These are phyloP conservation scores for Cornus florida DNA, from an alignment of 148 eudicot genomes.

Conservation along the genomic window DNA sequence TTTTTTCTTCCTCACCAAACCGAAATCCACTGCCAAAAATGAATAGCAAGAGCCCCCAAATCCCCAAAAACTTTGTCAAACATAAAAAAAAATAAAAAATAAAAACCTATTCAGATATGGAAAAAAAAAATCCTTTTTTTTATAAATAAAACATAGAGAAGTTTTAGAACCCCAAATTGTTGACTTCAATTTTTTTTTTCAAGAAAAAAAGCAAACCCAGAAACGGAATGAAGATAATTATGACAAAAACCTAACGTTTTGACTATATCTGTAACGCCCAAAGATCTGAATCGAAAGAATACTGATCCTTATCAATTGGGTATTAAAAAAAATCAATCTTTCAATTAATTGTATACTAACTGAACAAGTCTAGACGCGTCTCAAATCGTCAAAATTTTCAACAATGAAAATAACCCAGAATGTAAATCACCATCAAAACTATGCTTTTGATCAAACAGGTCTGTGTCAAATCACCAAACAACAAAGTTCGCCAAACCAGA, in stretches of 20 bases:
- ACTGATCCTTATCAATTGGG: conserved; percentile 13
- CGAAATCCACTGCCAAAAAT: conserved; percentile 16
- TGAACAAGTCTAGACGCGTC: conserved; percentile 16
- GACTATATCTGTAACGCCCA: conserved; percentile 13
- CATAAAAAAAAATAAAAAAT: not conserved
- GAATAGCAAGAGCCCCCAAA: conserved; percentile 6
- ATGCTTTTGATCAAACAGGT: conserved; percentile 13
- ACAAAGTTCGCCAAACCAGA: conserved; percentile 25
- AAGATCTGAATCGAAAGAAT: conserved; percentile 25
- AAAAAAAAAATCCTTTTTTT: not conserved
- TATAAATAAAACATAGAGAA: not conserved
- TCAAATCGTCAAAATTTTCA: conserved; percentile 10
- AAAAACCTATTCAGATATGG: not conserved
- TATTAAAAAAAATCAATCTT: conserved; percentile 17
- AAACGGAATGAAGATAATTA: not conserved
- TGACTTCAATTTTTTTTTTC: conserved; percentile 7
- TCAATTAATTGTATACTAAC: conserved; percentile 3
- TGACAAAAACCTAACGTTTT: conserved; percentile 8
- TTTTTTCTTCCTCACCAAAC: conserved; percentile 5
- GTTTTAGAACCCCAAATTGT: not conserved
- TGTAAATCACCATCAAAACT: conserved; percentile 21
- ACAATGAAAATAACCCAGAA: conserved; percentile 24
- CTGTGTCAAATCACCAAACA: not conserved
- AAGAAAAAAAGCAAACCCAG: conserved; percentile 2
- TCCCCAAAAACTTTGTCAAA: conserved; percentile 1